Evolutionary conservation across 2,329 filamentous ascomycete species (phyloP).

Genomic region (Coleophoma crateriformis): DNA sequence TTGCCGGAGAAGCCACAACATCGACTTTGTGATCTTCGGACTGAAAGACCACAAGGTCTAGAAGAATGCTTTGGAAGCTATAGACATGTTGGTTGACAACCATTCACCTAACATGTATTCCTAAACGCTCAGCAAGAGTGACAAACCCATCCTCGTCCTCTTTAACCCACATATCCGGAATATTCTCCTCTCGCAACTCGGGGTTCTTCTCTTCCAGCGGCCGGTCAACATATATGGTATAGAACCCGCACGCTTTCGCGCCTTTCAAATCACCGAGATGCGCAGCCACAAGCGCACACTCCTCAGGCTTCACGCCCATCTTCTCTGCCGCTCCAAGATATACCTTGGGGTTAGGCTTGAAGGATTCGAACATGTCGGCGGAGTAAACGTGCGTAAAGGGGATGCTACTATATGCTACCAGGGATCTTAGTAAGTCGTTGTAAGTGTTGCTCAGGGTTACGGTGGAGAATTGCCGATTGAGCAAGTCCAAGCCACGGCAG

Average conservation of each 20-base stretch:
- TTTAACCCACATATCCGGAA: constrained; percentile 7
- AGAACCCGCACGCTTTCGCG: constrained; percentile 50
- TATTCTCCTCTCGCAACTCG: constrained; percentile 7
- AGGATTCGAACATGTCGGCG: constrained; percentile 63
- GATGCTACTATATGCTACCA: constrained; percentile 50
- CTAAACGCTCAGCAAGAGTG: constrained; percentile 8
- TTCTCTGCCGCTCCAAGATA: constrained; percentile 61
- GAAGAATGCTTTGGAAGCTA: constrained; percentile 2
- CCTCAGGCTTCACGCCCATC: constrained; percentile 42
- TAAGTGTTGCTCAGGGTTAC: constrained; percentile 72
- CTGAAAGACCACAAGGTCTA: too few species aligned
- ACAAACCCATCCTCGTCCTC: constrained; percentile 9
- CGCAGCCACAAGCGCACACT: constrained; percentile 72
- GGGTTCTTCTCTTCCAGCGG: constrained; percentile 7
- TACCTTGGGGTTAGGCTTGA: constrained; percentile 63
- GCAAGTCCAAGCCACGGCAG: constrained; percentile 42
- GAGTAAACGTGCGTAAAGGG: constrained; percentile 59
- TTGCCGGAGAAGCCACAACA: too few species aligned
- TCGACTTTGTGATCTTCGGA: too few species aligned
- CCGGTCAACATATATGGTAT: constrained; percentile 8
- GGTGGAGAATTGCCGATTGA: constrained; percentile 48
- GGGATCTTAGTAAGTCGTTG: constrained; percentile 53
- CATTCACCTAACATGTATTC: constrained; percentile 7
- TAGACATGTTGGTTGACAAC: constrained; percentile 4
- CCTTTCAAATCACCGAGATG: constrained; percentile 64